A percentile compares a stretch with the other conserved stretches of the same genome.
phyloP scores from a whole-genome alignment of 1,284 basidiomycete species.

The Moniliella sp. region DNA sequence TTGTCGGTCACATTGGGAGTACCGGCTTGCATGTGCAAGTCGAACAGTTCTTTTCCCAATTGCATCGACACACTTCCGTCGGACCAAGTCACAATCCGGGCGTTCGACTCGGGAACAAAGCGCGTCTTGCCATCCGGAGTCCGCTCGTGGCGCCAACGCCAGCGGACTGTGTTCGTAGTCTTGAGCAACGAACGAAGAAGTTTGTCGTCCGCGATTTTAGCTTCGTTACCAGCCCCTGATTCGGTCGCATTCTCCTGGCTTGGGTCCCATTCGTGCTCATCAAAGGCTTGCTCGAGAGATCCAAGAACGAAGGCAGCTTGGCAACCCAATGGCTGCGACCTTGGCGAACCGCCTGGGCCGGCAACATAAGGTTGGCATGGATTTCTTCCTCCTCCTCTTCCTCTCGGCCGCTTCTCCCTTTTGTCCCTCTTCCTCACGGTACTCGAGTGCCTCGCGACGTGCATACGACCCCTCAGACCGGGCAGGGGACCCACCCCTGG shows the following conservation, averaged over 20 bases:
- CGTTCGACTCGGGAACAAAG: conserved; percentile 60
- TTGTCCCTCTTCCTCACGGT: conserved; percentile 1
- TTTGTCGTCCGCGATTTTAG: too few species aligned
- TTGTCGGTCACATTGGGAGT: background rate
- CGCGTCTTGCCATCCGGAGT: conserved; percentile 46
- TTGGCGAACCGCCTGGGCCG: conserved; percentile 18
- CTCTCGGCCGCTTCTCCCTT: conserved; percentile 41
- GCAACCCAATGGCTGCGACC: conserved; percentile 25
- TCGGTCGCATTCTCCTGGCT: conserved; percentile 32
- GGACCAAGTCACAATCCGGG: conserved; percentile 69
- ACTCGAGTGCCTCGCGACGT: conserved; percentile 2
- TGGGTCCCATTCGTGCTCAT: conserved; percentile 14
- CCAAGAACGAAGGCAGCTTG: conserved; percentile 27
- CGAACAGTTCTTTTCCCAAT: conserved; percentile 66
- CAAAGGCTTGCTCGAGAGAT: conserved; percentile 18
- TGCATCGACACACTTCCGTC: conserved; percentile 67
- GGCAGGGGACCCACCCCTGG: too few species aligned
- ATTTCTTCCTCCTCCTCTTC: conserved; percentile 47
- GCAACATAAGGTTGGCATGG: conserved; percentile 26
- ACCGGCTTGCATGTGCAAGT: conserved; percentile 35
- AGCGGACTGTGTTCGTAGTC: conserved; percentile 70
- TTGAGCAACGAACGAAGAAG: conserved; percentile 38
- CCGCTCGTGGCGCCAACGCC: conserved; percentile 54
- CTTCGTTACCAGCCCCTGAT: conserved; percentile 46
- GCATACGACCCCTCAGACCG: too few species aligned